phyloP scores from a whole-genome alignment of 1,284 basidiomycete genomes.

The Papiliotrema laurentii region DNA sequence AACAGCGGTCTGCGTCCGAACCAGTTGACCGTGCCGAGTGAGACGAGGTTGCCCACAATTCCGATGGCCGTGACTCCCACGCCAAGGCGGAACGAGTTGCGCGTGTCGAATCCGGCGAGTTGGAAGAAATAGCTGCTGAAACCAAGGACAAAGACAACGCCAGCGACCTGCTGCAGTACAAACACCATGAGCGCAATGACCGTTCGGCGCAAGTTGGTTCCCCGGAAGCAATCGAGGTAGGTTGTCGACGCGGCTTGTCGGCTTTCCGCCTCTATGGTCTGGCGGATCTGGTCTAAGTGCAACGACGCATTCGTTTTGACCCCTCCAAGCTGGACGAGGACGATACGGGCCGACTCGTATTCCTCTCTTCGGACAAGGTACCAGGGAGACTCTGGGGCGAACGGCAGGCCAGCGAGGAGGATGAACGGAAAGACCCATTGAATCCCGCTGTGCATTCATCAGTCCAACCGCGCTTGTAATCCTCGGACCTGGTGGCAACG shows the following conservation, averaged over 20 bases:
- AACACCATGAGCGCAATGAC: slow-evolving; percentile 17
- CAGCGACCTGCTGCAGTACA: slow-evolving; percentile 13
- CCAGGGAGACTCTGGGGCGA: slow-evolving; percentile 32
- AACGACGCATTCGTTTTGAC: slow-evolving; percentile 8
- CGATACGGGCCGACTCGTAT: slow-evolving; percentile 11
- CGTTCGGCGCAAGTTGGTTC: slow-evolving; percentile 12
- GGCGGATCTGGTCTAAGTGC: neutral
- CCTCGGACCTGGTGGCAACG: too few relatives aligned
- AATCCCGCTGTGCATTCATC: slow-evolving; percentile 17
- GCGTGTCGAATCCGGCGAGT: slow-evolving; percentile 43
- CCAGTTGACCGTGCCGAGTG: slow-evolving; percentile 19
- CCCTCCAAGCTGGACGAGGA: slow-evolving; percentile 12
- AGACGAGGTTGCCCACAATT: slow-evolving; percentile 19
- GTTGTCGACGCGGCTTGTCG: slow-evolving; percentile 12
- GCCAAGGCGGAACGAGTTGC: slow-evolving; percentile 38
- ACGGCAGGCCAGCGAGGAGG: slow-evolving; percentile 14
- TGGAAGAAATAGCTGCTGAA: slow-evolving; percentile 40
- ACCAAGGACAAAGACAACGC: slow-evolving; percentile 9
- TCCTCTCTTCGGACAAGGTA: slow-evolving; percentile 18
- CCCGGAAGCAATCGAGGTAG: slow-evolving; percentile 25
- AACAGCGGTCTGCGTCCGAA: slow-evolving; percentile 49
- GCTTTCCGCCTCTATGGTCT: slow-evolving; percentile 27
- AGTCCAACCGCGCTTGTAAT: neutral
- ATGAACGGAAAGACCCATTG: slow-evolving; percentile 34
- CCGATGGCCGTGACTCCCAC: slow-evolving; percentile 37